Evolutionary conservation across 2,329 filamentous ascomycete species (phyloP), one percentile per base, ranked within the genome.

Genomic region (Orbilia quercus): DNA sequence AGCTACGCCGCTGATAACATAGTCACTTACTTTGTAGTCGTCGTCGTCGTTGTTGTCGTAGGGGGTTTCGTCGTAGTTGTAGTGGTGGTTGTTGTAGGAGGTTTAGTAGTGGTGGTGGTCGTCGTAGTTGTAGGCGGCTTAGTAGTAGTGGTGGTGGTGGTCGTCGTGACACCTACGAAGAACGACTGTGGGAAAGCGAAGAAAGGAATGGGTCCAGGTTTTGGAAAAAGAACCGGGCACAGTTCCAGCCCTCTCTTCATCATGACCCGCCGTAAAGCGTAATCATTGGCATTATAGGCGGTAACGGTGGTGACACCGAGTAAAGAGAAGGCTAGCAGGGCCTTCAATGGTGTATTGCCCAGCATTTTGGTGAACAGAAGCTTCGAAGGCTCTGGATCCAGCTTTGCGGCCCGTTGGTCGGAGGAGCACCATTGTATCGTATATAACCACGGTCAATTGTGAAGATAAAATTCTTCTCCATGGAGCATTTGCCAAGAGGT

Each of bases 101-200:
- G 31, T 7, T 3, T 6, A 1, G 57, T 20, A n/a, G n/a, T 53
- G 3, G 58, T 53, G 5, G 58, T 34, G 1, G 55, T 44, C 4
- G 40, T 47, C 7, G 55, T 44, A 18, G 55, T 59, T 9, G 45
- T 25, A 2, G 3, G 25, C 7, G 11, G 14, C 2, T 3, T 50
- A 12, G 55, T 53, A 34, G 58, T 42, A 16, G 48, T 36, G 16
- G 31, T 54, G 9, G 7, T 54, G 22, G 36, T 53, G 2, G 47
- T 53, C 2, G 36, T 54, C 7, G 23, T 47, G 4, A 50, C 31
- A 34, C 45, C 28, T 9, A 51, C 58, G 38, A 64, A 64, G 36
- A 64, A n/a, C n/a, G 59, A 64, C 14, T 38, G 14, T 7, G 47
- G 59, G 12, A 54, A 64, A 38, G 25, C 34, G 48, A 64, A 40